Evolutionary conservation across 805 yeast genomes (phyloP).

Genomic region (Saccharomycopsis vini): DNA sequence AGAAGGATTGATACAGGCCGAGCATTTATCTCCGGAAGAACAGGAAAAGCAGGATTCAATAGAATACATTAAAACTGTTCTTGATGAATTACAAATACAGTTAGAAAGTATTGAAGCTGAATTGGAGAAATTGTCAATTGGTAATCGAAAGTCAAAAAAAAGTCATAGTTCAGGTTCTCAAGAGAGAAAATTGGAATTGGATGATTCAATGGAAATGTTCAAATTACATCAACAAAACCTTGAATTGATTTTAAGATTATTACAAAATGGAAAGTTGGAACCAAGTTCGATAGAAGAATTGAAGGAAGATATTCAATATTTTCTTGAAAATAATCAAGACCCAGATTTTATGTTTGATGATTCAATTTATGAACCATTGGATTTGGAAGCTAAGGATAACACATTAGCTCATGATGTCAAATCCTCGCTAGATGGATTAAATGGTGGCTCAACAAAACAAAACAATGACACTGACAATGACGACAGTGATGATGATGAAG

Average conservation of each 20-base stretch:
- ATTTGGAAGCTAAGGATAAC: constrained; percentile 40
- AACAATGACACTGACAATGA: too few relatives aligned
- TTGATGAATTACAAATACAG: constrained; percentile 17
- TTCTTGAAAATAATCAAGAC: constrained; percentile 88
- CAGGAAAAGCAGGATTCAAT: constrained; percentile 31
- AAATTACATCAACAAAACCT: constrained; percentile 68
- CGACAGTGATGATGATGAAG: too few relatives aligned
- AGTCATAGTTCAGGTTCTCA: constrained; percentile 45
- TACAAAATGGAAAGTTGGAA: constrained; percentile 74
- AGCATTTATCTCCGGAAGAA: constrained; percentile 18
- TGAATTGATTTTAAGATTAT: constrained; percentile 65
- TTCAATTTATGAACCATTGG: constrained; percentile 81
- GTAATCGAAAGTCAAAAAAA: constrained; percentile 13
- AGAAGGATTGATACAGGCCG: constrained; percentile 63
- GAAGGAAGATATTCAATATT: constrained; percentile 85
- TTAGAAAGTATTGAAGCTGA: constrained; percentile 17
- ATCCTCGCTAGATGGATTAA: too few relatives aligned
- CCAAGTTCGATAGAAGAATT: constrained; percentile 68
- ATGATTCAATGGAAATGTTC: constrained; percentile 64
- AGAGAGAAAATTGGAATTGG: constrained; percentile 46
- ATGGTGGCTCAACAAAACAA: too few relatives aligned
- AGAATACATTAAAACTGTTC: constrained; percentile 43
- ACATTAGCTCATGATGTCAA: constrained; percentile 15
- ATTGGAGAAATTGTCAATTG: constrained; percentile 8
- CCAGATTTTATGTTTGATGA: constrained; percentile 92